Base-by-base conservation (phyloP, 2,329 filamentous ascomycete genomes). In the Zasmidium citrigriseum region DNA sequence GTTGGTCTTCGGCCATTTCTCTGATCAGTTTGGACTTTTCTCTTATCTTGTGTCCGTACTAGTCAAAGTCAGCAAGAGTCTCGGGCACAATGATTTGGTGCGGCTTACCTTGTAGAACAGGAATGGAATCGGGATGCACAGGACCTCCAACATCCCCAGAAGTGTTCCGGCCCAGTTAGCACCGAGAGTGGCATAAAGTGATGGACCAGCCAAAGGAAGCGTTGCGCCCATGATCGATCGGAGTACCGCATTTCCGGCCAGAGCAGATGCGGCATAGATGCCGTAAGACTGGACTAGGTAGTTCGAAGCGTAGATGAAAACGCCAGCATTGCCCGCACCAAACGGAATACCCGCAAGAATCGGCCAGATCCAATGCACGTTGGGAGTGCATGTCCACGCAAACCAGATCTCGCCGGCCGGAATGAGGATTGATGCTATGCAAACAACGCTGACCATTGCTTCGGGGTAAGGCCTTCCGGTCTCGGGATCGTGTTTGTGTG, bases 341-440 rank as follows among this genome's bases (percentile, higher is more conserved):
- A 95, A 96, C 0, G 88, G 89, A 4, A 96, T 83, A 0, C 91
- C 90, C 1, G 90, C 90, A 0, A 90, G 78, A 50, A 96, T 88
- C 1, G 90, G 89, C 20, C 80, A 59, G n/a, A 91, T 86, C 88
- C 90, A 96, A 71, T 91, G 92, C 27, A 96, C 90, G 3, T 84
- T 83, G 0, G 92, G 92, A 0, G 91, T 84, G 60, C 88, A 92
- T 0, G 92, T 96, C 91, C 91, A 96, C 0, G 90, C 86, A 70
- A 97, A 97, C 73, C 88, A 89, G 22, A 97, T 83, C 73, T 96
- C 88, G 16, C 92, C 93, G 2, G 90, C 73, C 0, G 91, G 89
- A 0, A 89, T 86, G 1, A 91, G 77, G 1, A 96, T 72, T 0
- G 90, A 85, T 2, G 89, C 90, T 23, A 96, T 84, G 65, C 88